Conservation (phyloP, 441 rosid genomes). For the Euphorbia celastroides region DNA sequence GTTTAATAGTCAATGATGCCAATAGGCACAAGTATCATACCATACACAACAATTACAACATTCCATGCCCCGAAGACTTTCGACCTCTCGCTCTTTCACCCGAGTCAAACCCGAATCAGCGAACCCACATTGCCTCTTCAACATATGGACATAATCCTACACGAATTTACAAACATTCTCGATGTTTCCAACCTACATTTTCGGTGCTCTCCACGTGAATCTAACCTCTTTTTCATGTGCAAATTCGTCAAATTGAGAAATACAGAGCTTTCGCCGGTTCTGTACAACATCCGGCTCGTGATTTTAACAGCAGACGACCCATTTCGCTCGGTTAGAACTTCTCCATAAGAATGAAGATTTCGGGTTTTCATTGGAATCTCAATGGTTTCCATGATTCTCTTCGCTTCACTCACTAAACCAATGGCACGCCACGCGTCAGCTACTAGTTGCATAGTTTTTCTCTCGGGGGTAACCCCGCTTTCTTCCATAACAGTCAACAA, state of each 20-base stretch:
- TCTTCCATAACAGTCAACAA: conserved; percentile 61
- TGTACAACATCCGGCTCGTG: conserved; percentile 25
- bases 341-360: conserved; percentile 25
- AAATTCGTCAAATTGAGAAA: not conserved
- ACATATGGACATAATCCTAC: conserved; percentile 24
- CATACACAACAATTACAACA: conserved; percentile 12
- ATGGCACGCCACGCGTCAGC: conserved; percentile 75
- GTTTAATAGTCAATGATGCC: conserved; percentile 11
- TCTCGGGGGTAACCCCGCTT: conserved; percentile 47
- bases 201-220: conserved; percentile 31
- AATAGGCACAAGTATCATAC: not conserved
- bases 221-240: conserved; percentile 16
- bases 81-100: not conserved
- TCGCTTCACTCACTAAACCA: conserved; percentile 54
- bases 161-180: conserved; percentile 23
- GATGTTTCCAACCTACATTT: conserved; percentile 9
- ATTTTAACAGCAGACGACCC: conserved; percentile 27
- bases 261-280: conserved; percentile 18
- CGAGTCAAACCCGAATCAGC: not conserved
- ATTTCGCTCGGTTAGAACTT: conserved; percentile 19
- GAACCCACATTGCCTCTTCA: conserved; percentile 7
- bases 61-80: not conserved
- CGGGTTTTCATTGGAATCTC: conserved; percentile 23
- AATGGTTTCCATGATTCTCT: conserved; percentile 29
- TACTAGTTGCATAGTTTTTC: conserved; percentile 56